A percentile compares a stretch with the other conserved stretches of the same genome.
phyloP scores from a whole-genome alignment of 2,329 filamentous ascomycete species.

The Ascochyta koolunga region DNA sequence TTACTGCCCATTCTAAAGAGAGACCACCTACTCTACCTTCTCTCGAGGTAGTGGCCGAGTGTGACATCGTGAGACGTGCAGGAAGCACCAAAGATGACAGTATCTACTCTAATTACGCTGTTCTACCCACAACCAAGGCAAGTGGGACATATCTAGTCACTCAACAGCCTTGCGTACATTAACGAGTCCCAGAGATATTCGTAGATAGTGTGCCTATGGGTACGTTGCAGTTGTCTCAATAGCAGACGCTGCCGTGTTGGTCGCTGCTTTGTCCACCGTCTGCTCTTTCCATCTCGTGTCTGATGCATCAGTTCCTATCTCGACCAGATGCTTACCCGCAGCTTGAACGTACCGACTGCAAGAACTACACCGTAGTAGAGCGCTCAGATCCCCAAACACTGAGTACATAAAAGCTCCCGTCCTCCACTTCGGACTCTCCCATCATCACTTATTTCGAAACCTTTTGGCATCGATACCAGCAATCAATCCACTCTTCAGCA shows the following conservation, averaged over 20 bases:
- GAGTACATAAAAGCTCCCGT: background rate
- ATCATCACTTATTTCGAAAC: constrained; percentile 1
- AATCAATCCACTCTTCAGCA: constrained; percentile 12
- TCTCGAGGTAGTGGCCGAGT: background rate
- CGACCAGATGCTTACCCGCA: background rate
- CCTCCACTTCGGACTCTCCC: background rate
- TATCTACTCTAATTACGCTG: background rate
- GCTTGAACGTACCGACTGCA: background rate
- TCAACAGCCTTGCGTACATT: background rate
- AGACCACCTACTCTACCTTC: background rate
- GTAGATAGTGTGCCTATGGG: background rate
- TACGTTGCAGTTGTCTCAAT: background rate
- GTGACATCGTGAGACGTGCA: background rate
- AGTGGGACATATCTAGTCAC: too few relatives aligned
- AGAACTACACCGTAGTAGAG: background rate
- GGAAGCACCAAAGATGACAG: background rate
- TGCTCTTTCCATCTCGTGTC: background rate
- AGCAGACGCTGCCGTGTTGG: background rate
- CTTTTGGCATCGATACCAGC: constrained; percentile 6
- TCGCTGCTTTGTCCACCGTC: background rate
- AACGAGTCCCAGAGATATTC: background rate
- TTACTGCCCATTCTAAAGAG: background rate
- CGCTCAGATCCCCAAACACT: constrained; percentile 2
- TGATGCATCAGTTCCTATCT: background rate
- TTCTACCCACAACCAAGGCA: background rate